Percentiles rank a stretch among this genome's conserved stretches.
These are phyloP conservation scores for Davidsoniella australis DNA, from an alignment of 2,329 filamentous ascomycete species.

Conservation along the genomic window DNA sequence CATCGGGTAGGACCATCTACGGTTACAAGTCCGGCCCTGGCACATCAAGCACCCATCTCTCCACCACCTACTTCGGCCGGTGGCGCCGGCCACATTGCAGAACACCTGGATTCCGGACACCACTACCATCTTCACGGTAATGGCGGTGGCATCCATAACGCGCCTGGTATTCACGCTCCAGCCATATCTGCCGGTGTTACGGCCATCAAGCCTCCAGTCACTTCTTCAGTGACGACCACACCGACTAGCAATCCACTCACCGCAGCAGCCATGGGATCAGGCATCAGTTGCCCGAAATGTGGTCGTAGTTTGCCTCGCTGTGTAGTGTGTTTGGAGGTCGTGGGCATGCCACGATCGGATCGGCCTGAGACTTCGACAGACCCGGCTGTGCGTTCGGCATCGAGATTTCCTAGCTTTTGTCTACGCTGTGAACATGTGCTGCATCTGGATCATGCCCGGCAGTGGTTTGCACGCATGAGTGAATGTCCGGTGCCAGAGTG, in stretches of 20 bases:
- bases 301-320: conserved; percentile 50
- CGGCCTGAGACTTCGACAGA: conserved; percentile 35
- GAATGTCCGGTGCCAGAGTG: conserved; percentile 56
- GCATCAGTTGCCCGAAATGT: conserved; percentile 49
- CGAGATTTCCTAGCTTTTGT: conserved; percentile 51
- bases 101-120: no score
- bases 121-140: neutral
- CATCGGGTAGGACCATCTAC: neutral
- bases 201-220: conserved; percentile 13
- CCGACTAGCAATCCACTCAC: conserved; percentile 34
- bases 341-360: conserved; percentile 46
- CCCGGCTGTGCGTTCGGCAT: conserved; percentile 28
- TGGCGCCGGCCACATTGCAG: neutral
- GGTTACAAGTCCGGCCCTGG: neutral
- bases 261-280: conserved; percentile 38
- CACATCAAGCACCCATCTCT: neutral
- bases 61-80: neutral
- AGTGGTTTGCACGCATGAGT: conserved; percentile 47
- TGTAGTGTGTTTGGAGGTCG: conserved; percentile 49
- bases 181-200: neutral
- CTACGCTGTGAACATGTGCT: conserved; percentile 50
- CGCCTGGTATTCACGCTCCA: neutral
- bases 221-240: no score
- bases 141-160: neutral
- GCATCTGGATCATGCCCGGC: conserved; percentile 48